Evolutionary conservation across 108 stramenopile species (phyloP), one percentile per base, ranked within the genome.

Genomic region (Pseudonitzschia multiseries): DNA sequence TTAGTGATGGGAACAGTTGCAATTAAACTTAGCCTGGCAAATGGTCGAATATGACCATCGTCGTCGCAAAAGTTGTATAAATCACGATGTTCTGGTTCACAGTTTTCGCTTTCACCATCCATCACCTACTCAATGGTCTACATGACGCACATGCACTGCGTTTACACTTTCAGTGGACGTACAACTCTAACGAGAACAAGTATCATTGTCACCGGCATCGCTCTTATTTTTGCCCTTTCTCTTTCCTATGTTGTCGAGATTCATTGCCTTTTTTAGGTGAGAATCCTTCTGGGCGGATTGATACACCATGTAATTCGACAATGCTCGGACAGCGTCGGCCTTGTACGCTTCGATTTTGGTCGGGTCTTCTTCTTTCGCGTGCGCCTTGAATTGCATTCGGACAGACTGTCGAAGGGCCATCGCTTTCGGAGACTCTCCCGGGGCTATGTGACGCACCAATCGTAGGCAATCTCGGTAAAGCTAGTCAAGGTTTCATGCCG

Each of bases 231-330:
- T 22, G 13, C 24, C 54, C 2, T 26, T 22, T 2, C 24, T 56
- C 20, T 56, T 56, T 9, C 9, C 21, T 24, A 2, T 26, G 10
- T 56, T 56, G 10, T 56, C 54, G 9, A 56, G 54, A 62, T 62
- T 72, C 87, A 87, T 84, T 18, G 81, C 81, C n/a, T 73, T 71
- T 62, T 71, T 57, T 15, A 87, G 20, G 48, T 84, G 82, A 20
- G 71, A 64, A 81, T 95, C 94, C 59, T 86, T 84, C 65, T 86
- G 71, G 32, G 89, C 94, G 57, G 88, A 85, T 73, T 87, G 87
- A 71, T 80, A 86, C 65, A 95, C 44, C 88, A 95, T 87, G 61
- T 95, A 95, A 83, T 95, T 95, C 18, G 88, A 88, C 32, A 95
- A 64, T 5, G 91, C 94, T 60, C 94, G 76, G n/a, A 95, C 74